A percentile compares a stretch with the other conserved stretches of the same genome.
These are phyloP conservation scores for Candida qinlingensis DNA, from an alignment of 805 yeast genomes.

Conservation along the genomic window DNA sequence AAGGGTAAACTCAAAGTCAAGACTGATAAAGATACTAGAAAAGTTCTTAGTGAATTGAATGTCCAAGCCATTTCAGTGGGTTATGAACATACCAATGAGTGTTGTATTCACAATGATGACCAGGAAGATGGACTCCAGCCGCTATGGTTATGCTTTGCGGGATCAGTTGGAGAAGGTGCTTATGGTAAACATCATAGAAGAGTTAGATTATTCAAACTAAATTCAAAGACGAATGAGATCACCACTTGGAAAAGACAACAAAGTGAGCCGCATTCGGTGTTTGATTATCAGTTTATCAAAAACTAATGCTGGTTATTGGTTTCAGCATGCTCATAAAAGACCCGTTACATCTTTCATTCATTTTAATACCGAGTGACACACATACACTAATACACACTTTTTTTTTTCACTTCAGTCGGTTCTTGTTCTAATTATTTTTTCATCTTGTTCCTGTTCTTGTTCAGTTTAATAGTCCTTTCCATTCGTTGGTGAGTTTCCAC, in stretches of 20 bases:
- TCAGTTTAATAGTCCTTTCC: no score
- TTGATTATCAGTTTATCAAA: conserved; percentile 40
- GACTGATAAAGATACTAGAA: conserved; percentile 36
- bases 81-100: conserved; percentile 66
- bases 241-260: conserved; percentile 56
- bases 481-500: no score
- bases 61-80: conserved; percentile 58
- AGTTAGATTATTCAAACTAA: conserved; percentile 47
- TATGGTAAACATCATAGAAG: conserved; percentile 44
- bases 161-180: conserved; percentile 62
- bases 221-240: conserved; percentile 37
- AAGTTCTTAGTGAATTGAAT: conserved; percentile 37
- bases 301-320: neutral
- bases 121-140: conserved; percentile 17
- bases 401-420: no score
- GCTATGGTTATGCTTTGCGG: conserved; percentile 64
- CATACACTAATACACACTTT: no score
- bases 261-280: conserved; percentile 34
- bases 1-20: conserved; percentile 33
- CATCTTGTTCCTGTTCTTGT: no score
- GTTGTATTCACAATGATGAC: conserved; percentile 39
- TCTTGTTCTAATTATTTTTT: no score
- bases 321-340: no score
- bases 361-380: no score
- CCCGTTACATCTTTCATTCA: no score